A percentile compares a stretch with the other conserved stretches of the same genome.
phyloP scores from a whole-genome alignment of 1,284 basidiomycete genomes.

The Somion occarium region DNA sequence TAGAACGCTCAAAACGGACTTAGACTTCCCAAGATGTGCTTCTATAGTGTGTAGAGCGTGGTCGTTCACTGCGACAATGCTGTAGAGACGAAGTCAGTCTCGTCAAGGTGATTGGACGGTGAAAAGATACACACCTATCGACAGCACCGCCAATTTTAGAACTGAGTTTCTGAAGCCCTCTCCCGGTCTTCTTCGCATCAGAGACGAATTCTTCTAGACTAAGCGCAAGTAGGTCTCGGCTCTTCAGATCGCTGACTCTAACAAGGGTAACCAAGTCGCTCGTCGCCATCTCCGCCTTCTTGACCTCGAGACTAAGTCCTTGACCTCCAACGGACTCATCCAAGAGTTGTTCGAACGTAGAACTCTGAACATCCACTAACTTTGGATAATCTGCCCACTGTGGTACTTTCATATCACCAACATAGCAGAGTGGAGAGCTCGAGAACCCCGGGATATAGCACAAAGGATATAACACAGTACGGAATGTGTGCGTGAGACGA shows the following conservation, averaged over 20 bases:
- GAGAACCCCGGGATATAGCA: constrained; percentile 60
- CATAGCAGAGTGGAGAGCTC: constrained; percentile 38
- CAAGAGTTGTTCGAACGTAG: constrained; percentile 57
- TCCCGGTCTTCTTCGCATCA: constrained; percentile 55
- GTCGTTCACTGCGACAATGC: constrained; percentile 67
- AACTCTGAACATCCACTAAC: constrained; percentile 53
- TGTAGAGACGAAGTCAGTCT: constrained; percentile 21
- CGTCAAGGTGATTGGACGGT: not conserved
- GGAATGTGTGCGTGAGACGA: constrained; percentile 36
- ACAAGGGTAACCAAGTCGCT: constrained; percentile 59
- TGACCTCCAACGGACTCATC: constrained; percentile 53
- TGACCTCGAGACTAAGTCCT: constrained; percentile 56
- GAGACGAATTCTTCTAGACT: constrained; percentile 46
- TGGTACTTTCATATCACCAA: constrained; percentile 12
- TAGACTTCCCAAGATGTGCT: constrained; percentile 35
- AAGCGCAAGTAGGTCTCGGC: constrained; percentile 51
- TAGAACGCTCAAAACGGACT: constrained; percentile 35
- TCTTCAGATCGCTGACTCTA: constrained; percentile 52
- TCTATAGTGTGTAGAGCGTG: constrained; percentile 61
- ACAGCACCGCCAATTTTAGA: constrained; percentile 64
- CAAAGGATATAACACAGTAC: constrained; percentile 45
- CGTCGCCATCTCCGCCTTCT: constrained; percentile 73
- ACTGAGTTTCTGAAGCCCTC: constrained; percentile 52
- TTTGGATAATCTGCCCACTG: constrained; percentile 52
- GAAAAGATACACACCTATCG: constrained; percentile 46